Evolutionary conservation across 129 eudicot species (phyloP).

Genomic region (Tagetes patula): DNA sequence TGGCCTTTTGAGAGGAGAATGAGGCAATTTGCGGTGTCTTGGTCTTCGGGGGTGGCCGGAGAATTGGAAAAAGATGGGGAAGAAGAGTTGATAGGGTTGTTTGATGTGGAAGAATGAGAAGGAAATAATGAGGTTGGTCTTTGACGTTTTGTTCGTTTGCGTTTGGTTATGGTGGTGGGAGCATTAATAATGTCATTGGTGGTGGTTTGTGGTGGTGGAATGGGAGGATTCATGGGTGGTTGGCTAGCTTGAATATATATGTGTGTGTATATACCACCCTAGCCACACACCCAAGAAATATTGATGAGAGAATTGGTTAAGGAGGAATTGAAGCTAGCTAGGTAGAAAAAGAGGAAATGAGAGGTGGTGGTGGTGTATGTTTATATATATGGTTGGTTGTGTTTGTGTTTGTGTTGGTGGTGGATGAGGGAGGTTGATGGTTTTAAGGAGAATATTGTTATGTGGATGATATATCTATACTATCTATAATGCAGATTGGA

Average conservation of each 20-base stretch:
- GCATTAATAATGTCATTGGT: neutral
- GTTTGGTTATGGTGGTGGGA: slow-evolving; percentile 40
- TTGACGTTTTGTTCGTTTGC: slow-evolving; percentile 86
- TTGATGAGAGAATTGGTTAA: neutral
- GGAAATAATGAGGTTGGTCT: slow-evolving; percentile 38
- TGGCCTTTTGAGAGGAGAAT: slow-evolving; percentile 66
- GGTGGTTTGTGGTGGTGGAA: slow-evolving; percentile 13
- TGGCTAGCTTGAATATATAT: slow-evolving; percentile 27
- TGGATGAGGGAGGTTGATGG: slow-evolving; percentile 19
- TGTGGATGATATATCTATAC: slow-evolving; percentile 36
- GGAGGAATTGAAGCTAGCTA: slow-evolving; percentile 10
- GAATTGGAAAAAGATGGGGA: slow-evolving; percentile 33
- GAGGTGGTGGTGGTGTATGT: slow-evolving; percentile 30
- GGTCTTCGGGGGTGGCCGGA: slow-evolving; percentile 54
- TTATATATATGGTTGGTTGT: slow-evolving; percentile 14
- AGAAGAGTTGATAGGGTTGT: slow-evolving; percentile 28
- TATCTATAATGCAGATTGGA: too few species aligned
- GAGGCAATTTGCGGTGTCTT: slow-evolving; percentile 69
- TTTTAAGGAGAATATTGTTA: slow-evolving; percentile 9
- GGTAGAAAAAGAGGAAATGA: slow-evolving; percentile 17
- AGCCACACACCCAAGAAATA: slow-evolving; percentile 28
- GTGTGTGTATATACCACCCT: slow-evolving; percentile 15
- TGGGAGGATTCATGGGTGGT: slow-evolving; percentile 35
- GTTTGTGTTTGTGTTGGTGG: slow-evolving; percentile 1
- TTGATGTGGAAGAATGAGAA: slow-evolving; percentile 31